Percentiles rank a stretch among this genome's conserved stretches.
phyloP scores from a whole-genome alignment of 345 rosid species.

The Dimocarpus longan region DNA sequence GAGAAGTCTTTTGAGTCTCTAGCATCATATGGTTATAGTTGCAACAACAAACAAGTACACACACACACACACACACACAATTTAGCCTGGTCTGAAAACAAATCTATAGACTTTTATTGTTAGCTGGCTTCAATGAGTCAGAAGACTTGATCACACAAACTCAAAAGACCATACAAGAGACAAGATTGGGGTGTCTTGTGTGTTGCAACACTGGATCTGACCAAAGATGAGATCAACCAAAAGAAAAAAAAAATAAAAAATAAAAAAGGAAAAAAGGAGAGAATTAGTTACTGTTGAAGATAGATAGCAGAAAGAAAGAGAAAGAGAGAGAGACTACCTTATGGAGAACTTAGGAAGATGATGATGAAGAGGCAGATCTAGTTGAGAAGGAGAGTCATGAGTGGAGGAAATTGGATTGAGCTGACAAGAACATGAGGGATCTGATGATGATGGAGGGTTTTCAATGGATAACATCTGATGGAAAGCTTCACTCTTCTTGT shows the following conservation, averaged over 20 bases:
- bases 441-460: conserved; percentile 70
- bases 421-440: conserved; percentile 62
- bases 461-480: conserved; percentile 90
- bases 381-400: conserved; percentile 22
- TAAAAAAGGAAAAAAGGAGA: conserved; percentile 23
- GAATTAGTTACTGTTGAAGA: conserved; percentile 9
- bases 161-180: conserved; percentile 28
- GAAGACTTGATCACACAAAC: background rate
- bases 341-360: conserved; percentile 73
- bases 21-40: conserved; percentile 14
- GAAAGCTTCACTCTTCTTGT: conserved; percentile 61
- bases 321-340: conserved; percentile 51
- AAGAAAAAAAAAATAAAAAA: background rate
- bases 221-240: conserved; percentile 37
- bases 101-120: background rate
- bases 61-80: background rate
- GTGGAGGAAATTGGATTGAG: background rate
- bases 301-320: background rate
- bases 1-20: conserved; percentile 14
- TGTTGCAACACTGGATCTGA: conserved; percentile 54
- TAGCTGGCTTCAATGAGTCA: conserved; percentile 9
- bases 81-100: background rate
- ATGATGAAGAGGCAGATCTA: conserved; percentile 50
- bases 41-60: conserved; percentile 12
- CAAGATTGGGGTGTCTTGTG: conserved; percentile 23